These are phyloP conservation scores for Ceriops zippeliana DNA, from an alignment of 345 rosid genomes.

Conservation along the genomic window DNA sequence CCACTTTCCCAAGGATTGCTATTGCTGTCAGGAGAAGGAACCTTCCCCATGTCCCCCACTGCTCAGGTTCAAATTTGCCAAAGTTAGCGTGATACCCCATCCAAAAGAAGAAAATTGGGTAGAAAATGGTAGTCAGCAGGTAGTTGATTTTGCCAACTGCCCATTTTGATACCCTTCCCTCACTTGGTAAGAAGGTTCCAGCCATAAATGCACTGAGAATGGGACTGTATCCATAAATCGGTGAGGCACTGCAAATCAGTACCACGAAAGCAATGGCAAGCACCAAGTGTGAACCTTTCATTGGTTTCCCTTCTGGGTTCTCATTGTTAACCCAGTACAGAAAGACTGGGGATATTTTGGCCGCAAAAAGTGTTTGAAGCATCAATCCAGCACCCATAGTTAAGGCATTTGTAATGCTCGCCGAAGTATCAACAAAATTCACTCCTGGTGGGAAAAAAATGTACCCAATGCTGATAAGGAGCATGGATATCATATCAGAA, in stretches of 20 bases:
- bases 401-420: conserved; percentile 22
- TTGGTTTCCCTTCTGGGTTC: conserved; percentile 91
- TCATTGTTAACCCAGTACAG: conserved; percentile 91
- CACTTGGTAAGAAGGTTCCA: conserved; percentile 73
- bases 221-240: conserved; percentile 59
- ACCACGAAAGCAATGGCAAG: conserved; percentile 77
- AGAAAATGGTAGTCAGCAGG: conserved; percentile 54
- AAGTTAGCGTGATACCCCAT: conserved; percentile 61
- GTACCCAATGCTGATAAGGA: conserved; percentile 51
- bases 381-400: conserved; percentile 48
- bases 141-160: conserved; percentile 78
- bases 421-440: conserved; percentile 4
- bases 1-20: conserved; percentile 48
- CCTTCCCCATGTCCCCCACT: conserved; percentile 47
- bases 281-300: conserved; percentile 90
- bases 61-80: conserved; percentile 27
- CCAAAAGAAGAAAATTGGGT: conserved; percentile 90
- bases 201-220: conserved; percentile 81
- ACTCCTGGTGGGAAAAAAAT: conserved; percentile 30
- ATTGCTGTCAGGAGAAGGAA: conserved; percentile 42
- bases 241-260: conserved; percentile 57
- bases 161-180: conserved; percentile 89
- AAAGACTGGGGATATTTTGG: conserved; percentile 66
- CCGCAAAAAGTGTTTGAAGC: conserved; percentile 57
- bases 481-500: conserved; percentile 65